Conservation (phyloP, 108 stramenopile species). For the Heterococcus sp. region DNA sequence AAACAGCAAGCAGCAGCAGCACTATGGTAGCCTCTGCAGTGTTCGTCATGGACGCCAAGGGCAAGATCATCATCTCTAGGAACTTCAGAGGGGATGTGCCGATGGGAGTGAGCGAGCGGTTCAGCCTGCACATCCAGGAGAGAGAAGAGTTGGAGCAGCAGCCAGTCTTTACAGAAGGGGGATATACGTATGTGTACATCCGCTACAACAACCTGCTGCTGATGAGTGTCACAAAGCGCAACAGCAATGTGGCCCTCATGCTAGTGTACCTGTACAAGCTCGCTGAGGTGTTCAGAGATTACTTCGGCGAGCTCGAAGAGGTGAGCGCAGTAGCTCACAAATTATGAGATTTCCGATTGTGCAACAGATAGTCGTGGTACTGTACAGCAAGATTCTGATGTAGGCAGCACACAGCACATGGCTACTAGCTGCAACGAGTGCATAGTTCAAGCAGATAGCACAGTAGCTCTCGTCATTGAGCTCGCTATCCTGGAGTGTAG, state of each 20-base stretch:
- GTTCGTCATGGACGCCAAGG: conserved; percentile 63
- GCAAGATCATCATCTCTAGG: conserved; percentile 93
- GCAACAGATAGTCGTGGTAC: too few relatives aligned
- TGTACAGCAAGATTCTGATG: too few relatives aligned
- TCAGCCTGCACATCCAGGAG: conserved; percentile 17
- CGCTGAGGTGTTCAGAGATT: conserved; percentile 84
- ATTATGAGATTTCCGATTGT: too few relatives aligned
- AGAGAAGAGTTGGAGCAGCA: conserved; percentile 60
- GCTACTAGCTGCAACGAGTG: too few relatives aligned
- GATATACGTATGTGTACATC: conserved; percentile 57
- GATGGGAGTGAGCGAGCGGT: conserved; percentile 57
- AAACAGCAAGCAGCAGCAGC: too few relatives aligned
- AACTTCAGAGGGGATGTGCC: conserved; percentile 98
- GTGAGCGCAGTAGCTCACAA: too few relatives aligned
- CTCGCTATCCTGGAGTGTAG: too few relatives aligned
- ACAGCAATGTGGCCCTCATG: conserved; percentile 91
- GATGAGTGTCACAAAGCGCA: conserved; percentile 88
- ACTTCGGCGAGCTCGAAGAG: conserved; percentile 94
- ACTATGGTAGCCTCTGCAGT: conserved; percentile 49
- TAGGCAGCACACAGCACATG: too few relatives aligned
- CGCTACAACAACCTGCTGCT: conserved; percentile 82
- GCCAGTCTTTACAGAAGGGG: conserved; percentile 64
- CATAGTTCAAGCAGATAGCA: too few relatives aligned
- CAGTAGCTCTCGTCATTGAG: too few relatives aligned
- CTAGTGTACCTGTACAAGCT: conserved; percentile 78